These are phyloP conservation scores for Tulasnella sp. DNA, from an alignment of 768 basidiomycete genomes.

Conservation along the genomic window DNA sequence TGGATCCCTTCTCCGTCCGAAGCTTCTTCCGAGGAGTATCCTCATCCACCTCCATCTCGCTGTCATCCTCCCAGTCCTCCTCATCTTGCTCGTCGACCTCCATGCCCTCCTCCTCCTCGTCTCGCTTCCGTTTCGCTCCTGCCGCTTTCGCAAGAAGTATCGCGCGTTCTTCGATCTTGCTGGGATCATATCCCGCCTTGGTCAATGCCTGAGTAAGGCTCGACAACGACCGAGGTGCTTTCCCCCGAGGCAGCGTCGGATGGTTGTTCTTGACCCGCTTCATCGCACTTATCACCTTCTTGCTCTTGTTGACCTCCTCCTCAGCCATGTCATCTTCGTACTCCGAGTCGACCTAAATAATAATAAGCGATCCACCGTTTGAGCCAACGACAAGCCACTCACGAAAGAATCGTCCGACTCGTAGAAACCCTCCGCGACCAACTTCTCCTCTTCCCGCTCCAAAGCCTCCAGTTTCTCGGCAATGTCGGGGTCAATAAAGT, in stretches of 20 bases:
- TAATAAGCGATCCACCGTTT: background rate
- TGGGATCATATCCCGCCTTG: slow-evolving; percentile 85
- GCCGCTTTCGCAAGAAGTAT: slow-evolving; percentile 67
- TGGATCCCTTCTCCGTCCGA: slow-evolving; percentile 31
- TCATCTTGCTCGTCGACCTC: slow-evolving; percentile 43
- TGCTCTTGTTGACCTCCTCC: slow-evolving; percentile 48
- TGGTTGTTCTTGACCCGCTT: slow-evolving; percentile 86
- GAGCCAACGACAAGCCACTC: slow-evolving; percentile 25
- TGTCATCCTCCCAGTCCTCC: slow-evolving; percentile 35
- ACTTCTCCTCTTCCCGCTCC: slow-evolving; percentile 89
- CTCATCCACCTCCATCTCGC: slow-evolving; percentile 35
- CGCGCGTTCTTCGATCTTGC: slow-evolving; percentile 82
- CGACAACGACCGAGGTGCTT: slow-evolving; percentile 53
- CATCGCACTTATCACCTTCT: slow-evolving; percentile 65
- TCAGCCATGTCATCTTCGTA: slow-evolving; percentile 73
- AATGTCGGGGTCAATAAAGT: slow-evolving; percentile 98
- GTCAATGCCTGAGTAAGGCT: slow-evolving; percentile 77
- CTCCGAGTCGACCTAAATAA: slow-evolving; percentile 44
- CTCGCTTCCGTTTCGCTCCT: slow-evolving; percentile 58
- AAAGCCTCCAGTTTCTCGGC: slow-evolving; percentile 93
- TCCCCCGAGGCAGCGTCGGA: slow-evolving; percentile 62
- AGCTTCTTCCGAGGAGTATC: slow-evolving; percentile 38
- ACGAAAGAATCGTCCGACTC: slow-evolving; percentile 83
- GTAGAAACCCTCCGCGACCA: slow-evolving; percentile 94
- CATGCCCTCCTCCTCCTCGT: slow-evolving; percentile 49